Evolutionary conservation across 352 stramenopile species (phyloP), one percentile per base, ranked within the genome.

Genomic region (Pilasporangium apinafurcum): DNA sequence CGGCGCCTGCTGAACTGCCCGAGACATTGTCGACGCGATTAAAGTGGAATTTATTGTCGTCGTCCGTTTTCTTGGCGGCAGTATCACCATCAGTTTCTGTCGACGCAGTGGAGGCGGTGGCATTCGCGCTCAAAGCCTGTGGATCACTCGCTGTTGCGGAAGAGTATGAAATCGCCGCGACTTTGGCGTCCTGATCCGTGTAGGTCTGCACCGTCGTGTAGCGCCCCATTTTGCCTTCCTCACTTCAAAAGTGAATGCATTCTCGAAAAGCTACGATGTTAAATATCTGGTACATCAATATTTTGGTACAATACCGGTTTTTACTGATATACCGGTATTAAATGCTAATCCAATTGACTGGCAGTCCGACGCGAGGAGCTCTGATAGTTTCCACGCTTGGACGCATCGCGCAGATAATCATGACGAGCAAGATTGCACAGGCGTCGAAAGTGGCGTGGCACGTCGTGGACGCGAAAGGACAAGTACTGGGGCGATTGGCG

Each of bases 401-500:
- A n/a, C 20, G 37, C 32, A 9, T 31, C 12, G 37, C 35, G 39
- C 39, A 46, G 5, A 17, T 16, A 18, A 79, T 44, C 59, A 85
- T 83, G 71, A n/a, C n/a, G n/a, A 91, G 76, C 66, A 86, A 92
- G 64, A 82, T 92, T 44, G 76, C 79, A 36, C 65, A 77, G 34
- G 77, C 76, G 39, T 86, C 76, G 43, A 92, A 89, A 51, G 63
- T 88, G 50, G 76, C 75, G 59, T 99, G 95, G 94, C 95, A 98
- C 73, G 76, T 99, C 29, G 85, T 98, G 37, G 95, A 99, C 65
- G 96, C 95, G 40, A 86, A 95, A 46, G 85, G 91, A 18, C 92
- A 99, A 68, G 91, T 97, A 28, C 84, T 99, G 12, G 97, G 97
- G 8, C 90, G 96, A 5, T 63, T 99, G 32, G 95, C 97, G 22